These are phyloP conservation scores for Thalia dealbata DNA, from an alignment of 176 grass and related monocot species.

Conservation along the genomic window DNA sequence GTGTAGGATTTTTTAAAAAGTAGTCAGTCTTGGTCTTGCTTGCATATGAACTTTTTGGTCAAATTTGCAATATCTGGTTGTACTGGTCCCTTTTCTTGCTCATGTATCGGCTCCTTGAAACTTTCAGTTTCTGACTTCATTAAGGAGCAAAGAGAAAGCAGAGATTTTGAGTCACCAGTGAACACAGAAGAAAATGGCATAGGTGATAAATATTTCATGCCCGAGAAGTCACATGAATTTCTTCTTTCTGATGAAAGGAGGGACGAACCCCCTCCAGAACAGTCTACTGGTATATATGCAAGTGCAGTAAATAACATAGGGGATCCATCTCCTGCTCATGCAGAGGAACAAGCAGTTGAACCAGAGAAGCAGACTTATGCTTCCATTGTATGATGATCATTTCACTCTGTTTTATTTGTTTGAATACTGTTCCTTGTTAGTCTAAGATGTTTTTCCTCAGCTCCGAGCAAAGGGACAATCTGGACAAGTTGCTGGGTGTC, in stretches of 20 bases:
- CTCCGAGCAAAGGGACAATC: conserved; percentile 39
- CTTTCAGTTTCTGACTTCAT: conserved; percentile 34
- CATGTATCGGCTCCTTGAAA: background rate
- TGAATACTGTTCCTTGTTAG: conserved; percentile 8
- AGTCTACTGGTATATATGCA: conserved; percentile 35
- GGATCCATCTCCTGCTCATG: conserved; percentile 29
- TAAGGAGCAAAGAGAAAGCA: conserved; percentile 38
- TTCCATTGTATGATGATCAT: conserved; percentile 58
- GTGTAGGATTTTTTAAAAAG: background rate
- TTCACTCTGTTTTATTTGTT: conserved; percentile 1
- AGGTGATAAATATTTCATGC: conserved; percentile 39
- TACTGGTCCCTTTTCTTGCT: background rate
- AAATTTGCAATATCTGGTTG: background rate
- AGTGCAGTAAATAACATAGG: conserved; percentile 30
- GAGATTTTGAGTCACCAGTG: conserved; percentile 24
- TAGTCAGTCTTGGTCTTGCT: background rate
- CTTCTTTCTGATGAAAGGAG: conserved; percentile 35
- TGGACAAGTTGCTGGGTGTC: conserved; percentile 16
- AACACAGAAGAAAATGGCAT: conserved; percentile 34
- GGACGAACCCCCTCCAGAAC: conserved; percentile 38
- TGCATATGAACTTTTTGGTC: background rate
- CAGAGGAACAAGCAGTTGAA: conserved; percentile 55
- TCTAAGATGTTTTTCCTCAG: conserved; percentile 22
- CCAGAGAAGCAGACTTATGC: conserved; percentile 80
- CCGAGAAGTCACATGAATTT: conserved; percentile 43